These are phyloP conservation scores for Euclidium syriacum DNA, from an alignment of 345 rosid genomes.

Conservation along the genomic window DNA sequence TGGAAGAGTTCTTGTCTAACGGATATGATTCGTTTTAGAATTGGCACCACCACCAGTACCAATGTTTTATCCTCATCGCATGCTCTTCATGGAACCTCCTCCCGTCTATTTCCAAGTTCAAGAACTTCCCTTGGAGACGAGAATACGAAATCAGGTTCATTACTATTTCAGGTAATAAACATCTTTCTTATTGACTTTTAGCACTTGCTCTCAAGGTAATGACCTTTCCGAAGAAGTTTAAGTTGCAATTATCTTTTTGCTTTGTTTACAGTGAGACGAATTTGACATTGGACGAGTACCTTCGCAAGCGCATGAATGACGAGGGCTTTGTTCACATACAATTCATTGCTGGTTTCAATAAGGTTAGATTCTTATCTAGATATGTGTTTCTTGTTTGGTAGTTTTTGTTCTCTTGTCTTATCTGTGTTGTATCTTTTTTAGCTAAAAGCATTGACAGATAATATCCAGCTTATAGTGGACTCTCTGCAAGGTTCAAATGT, in stretches of 20 bases:
- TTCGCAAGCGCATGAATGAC: slow-evolving; percentile 73
- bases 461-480: slow-evolving; percentile 52
- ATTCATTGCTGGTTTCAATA: slow-evolving; percentile 64
- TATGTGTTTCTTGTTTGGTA: background rate
- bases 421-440: slow-evolving; percentile 14
- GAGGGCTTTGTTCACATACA: slow-evolving; percentile 73
- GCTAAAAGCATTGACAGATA: slow-evolving; percentile 48
- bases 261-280: slow-evolving; percentile 52
- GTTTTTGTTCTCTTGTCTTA: background rate
- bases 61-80: slow-evolving; percentile 29
- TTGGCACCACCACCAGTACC: slow-evolving; percentile 28
- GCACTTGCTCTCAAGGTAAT: no score
- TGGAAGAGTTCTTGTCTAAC: slow-evolving; percentile 16
- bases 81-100: slow-evolving; percentile 41
- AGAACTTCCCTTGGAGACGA: slow-evolving; percentile 39
- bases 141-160: slow-evolving; percentile 51
- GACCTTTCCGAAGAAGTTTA: background rate
- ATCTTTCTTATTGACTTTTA: no score
- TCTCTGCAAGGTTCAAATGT: slow-evolving; percentile 44
- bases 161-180: slow-evolving; percentile 74
- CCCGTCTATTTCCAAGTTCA: slow-evolving; percentile 25
- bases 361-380: slow-evolving; percentile 37
- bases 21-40: slow-evolving; percentile 22
- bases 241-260: background rate
- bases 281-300: slow-evolving; percentile 48